These are phyloP conservation scores for Phoma sp. DNA, from an alignment of 2,329 filamentous ascomycete genomes.

Conservation along the genomic window DNA sequence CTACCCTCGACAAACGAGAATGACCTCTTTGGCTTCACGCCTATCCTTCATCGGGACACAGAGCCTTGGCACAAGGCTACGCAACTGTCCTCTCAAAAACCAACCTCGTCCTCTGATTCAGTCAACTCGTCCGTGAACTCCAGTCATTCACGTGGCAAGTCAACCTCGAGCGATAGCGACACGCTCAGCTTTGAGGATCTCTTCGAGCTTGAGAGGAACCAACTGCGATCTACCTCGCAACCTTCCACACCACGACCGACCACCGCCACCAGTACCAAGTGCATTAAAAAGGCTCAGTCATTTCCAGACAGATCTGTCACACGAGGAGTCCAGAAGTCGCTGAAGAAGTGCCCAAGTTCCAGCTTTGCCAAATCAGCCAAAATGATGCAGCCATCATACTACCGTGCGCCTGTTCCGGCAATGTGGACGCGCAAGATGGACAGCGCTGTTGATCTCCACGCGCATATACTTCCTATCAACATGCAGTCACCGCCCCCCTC, in stretches of 20 bases:
- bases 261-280: slow-evolving; percentile 8
- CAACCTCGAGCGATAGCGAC: slow-evolving; percentile 41
- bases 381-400: slow-evolving; percentile 63
- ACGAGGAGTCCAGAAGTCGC: slow-evolving; percentile 32
- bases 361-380: slow-evolving; percentile 57
- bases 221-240: slow-evolving; percentile 38
- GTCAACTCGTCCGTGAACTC: slow-evolving; percentile 38
- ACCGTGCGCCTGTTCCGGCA: slow-evolving; percentile 53
- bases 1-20: slow-evolving; percentile 61
- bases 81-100: slow-evolving; percentile 60
- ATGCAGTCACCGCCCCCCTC: slow-evolving; percentile 40
- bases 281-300: slow-evolving; percentile 37
- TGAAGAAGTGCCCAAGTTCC: slow-evolving; percentile 28
- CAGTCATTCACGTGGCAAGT: slow-evolving; percentile 41
- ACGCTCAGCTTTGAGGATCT: slow-evolving; percentile 43
- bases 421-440: slow-evolving; percentile 63
- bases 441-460: slow-evolving; percentile 54
- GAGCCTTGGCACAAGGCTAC: slow-evolving; percentile 63
- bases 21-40: slow-evolving; percentile 55
- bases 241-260: slow-evolving; percentile 44
- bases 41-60: slow-evolving; percentile 58
- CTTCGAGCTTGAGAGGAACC: slow-evolving; percentile 37
- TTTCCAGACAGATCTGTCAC: slow-evolving; percentile 29
- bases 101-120: slow-evolving; percentile 47
- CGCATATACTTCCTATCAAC: slow-evolving; percentile 52